These are phyloP conservation scores for Pichia eremophila DNA, from an alignment of 805 yeast species.

Conservation along the genomic window DNA sequence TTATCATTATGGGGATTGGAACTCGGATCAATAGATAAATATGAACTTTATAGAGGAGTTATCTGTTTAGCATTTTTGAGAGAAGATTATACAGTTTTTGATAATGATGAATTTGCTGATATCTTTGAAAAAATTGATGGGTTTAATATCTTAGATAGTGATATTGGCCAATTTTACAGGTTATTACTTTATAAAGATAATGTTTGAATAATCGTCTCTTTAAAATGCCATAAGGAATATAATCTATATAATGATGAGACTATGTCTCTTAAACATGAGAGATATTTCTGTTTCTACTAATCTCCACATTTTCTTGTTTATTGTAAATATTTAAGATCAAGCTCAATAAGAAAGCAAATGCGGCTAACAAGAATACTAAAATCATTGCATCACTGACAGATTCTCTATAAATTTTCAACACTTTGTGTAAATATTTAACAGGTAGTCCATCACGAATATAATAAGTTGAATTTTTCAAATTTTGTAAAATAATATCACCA, in stretches of 20 bases:
- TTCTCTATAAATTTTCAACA: conserved; percentile 22
- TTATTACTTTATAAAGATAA: background rate
- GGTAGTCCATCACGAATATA: conserved; percentile 26
- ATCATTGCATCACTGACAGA: conserved; percentile 20
- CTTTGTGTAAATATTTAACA: conserved; percentile 16
- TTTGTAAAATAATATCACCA: conserved; percentile 16
- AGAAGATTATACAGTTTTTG: conserved; percentile 14
- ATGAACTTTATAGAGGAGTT: conserved; percentile 14
- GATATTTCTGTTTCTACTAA: background rate
- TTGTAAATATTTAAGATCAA: conserved; percentile 16
- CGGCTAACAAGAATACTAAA: conserved; percentile 18
- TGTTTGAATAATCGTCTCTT: background rate
- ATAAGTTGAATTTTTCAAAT: conserved; percentile 17
- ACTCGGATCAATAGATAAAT: background rate
- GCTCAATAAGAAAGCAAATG: conserved; percentile 17
- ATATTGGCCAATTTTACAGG: conserved; percentile 5
- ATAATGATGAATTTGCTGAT: conserved; percentile 2
- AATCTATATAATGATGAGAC: too few species aligned
- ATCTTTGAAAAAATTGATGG: background rate
- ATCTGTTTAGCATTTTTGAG: conserved; percentile 18
- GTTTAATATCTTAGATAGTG: background rate
- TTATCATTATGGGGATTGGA: conserved; percentile 19
- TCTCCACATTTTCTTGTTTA: background rate
- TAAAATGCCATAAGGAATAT: too few species aligned
- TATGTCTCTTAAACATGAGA: too few species aligned